Conservation (phyloP, 495 filamentous ascomycete species). For the Xylaria castorea region DNA sequence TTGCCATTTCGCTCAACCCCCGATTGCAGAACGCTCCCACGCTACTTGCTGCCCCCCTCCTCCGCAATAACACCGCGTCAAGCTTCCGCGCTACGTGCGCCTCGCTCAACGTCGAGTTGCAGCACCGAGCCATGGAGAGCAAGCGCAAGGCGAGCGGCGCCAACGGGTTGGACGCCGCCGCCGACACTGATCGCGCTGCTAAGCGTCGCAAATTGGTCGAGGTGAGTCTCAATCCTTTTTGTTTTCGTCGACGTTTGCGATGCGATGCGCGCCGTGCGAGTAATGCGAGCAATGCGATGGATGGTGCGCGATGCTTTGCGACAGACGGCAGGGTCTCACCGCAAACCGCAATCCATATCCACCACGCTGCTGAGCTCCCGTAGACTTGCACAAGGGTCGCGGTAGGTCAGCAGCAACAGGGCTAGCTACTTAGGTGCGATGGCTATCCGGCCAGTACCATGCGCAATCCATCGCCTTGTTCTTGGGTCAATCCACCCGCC, state of each 20-base stretch:
- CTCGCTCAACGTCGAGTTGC: conserved; percentile 26
- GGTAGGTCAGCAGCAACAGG: conserved; percentile 11
- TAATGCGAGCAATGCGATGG: neutral
- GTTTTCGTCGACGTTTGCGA: conserved; percentile 15
- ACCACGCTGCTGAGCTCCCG: neutral
- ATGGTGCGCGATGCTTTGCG: conserved; percentile 23
- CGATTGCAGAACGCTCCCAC: conserved; percentile 12
- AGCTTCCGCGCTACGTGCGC: conserved; percentile 30
- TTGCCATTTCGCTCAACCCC: conserved; percentile 11
- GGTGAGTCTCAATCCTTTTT: conserved; percentile 35
- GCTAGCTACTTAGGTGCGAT: neutral
- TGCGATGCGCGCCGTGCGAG: too few relatives aligned
- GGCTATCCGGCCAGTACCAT: neutral
- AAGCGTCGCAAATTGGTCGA: conserved; percentile 55
- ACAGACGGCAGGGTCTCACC: conserved; percentile 7
- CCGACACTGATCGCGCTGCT: conserved; percentile 60
- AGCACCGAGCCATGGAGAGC: conserved; percentile 60
- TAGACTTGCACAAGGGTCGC: conserved; percentile 10
- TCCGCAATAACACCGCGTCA: conserved; percentile 27
- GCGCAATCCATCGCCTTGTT: conserved; percentile 19
- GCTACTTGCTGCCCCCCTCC: conserved; percentile 11
- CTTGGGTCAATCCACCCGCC: neutral
- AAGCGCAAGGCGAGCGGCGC: conserved; percentile 68
- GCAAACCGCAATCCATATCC: neutral
- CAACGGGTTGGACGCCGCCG: conserved; percentile 40